phyloP scores from a whole-genome alignment of 108 stramenopile genomes.

The Nitzschia palea region DNA sequence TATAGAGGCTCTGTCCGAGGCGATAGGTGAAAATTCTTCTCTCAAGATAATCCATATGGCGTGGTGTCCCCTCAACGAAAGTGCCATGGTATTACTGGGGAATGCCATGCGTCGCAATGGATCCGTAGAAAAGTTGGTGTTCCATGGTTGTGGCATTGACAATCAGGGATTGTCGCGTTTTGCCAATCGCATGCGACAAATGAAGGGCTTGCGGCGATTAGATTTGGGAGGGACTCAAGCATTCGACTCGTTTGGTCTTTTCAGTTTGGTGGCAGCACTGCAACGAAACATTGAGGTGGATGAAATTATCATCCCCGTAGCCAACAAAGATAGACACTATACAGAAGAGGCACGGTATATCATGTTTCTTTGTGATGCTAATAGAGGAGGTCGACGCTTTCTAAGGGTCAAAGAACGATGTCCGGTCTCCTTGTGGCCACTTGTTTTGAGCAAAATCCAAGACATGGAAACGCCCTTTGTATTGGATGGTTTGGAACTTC shows the following conservation, averaged over 20 bases:
- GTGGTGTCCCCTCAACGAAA: not conserved
- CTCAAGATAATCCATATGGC: slow-evolving; percentile 4
- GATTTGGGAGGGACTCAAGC: slow-evolving; percentile 6
- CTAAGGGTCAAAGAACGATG: not conserved
- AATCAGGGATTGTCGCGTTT: not conserved
- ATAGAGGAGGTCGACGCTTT: slow-evolving; percentile 15
- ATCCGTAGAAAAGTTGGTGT: not conserved
- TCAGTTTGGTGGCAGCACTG: not conserved
- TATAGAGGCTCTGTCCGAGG: not conserved
- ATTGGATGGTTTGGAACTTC: not conserved
- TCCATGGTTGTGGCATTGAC: slow-evolving; percentile 14
- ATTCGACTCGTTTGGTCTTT: not conserved
- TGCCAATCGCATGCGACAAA: not conserved
- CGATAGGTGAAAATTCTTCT: not conserved
- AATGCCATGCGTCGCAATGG: not conserved
- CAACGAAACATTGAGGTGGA: slow-evolving; percentile 8
- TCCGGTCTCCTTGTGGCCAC: slow-evolving; percentile 9
- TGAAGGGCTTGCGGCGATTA: not conserved
- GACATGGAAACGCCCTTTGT: not conserved
- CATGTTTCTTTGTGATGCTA: slow-evolving; percentile 10
- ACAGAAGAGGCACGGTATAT: not conserved
- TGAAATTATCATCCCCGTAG: not conserved
- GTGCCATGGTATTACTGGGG: not conserved
- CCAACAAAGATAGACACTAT: not conserved
- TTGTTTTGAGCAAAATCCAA: not conserved